Base-by-base conservation (phyloP, 176 grass and related monocot species). In the Calamus simplicifolius region DNA sequence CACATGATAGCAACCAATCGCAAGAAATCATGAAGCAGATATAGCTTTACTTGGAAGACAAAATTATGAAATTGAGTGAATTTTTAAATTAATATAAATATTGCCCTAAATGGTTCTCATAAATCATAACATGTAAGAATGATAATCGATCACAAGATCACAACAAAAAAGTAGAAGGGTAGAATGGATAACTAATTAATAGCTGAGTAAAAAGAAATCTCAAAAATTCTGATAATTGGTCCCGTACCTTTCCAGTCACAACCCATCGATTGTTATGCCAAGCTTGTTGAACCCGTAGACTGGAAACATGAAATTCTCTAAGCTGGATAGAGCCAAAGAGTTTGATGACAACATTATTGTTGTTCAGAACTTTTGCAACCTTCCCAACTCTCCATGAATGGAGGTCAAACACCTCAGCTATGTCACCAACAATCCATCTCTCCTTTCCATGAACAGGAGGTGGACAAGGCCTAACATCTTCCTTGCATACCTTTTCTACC, bases 351-450 rank as follows among this genome's bases (percentile, higher is more conserved):
- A 85, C 73, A 59, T 63, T 71, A 18, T 68, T 51, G 27, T 78
- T 62, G 18, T 85, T 68, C n/a, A 85, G 59, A 68, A 85, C 73
- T 54, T 78, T 85, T 48, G 69, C 68, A 21, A 89, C 77, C 17
- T 89, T 89, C 8, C 80, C 86, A 58, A 85, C 60, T 62, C 67
- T 89, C 81, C 86, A 89, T 55, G 78, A 71, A 59, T 69, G 67
- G 15, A 48, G 53, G 69, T 89, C 78, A 19, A 89, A 73, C 62
- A 85, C 81, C 62, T 89, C 86, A 5, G 86, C 80, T 48, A 81
- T 51, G 49, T 89, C 86, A 57, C 86, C 86, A 71, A 81, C 69
- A 68, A 74, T 78, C 86, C 86, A 89, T 75, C 62, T 68, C 58
- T 72, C 67, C 57, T 79, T 74, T 66, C 28, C 18, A 35, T 68